A percentile compares a stretch with the other conserved stretches of the same genome.
Conservation (phyloP, 1,284 basidiomycete species). For the Pseudozyma sp. region DNA sequence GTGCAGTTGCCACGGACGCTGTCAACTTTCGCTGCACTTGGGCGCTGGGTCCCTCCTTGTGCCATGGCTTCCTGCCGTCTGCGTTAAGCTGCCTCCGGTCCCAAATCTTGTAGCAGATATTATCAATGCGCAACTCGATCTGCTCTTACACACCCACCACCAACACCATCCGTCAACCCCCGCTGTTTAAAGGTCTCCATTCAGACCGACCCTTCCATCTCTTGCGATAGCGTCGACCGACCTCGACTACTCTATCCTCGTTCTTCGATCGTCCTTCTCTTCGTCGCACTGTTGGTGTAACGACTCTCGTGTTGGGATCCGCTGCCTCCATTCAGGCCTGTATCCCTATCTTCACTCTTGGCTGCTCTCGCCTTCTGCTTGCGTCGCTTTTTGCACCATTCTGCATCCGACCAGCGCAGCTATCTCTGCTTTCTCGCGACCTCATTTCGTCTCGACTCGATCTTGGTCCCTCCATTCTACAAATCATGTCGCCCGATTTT, state of each 20-base stretch:
- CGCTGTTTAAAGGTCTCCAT: not conserved
- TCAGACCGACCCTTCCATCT: not conserved
- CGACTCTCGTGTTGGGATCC: not conserved
- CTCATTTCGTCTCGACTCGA: too few species aligned
- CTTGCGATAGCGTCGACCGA: slow-evolving; percentile 21
- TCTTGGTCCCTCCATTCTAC: not conserved
- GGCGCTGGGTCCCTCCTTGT: too few species aligned
- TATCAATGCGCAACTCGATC: not conserved
- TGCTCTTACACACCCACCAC: not conserved
- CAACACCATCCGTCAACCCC: not conserved
- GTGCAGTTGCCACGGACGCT: too few species aligned
- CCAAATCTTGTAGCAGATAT: not conserved
- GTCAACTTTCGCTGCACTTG: too few species aligned
- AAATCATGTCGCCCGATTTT: slow-evolving; percentile 14
- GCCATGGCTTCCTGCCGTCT: too few species aligned
- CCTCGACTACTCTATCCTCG: slow-evolving; percentile 17
- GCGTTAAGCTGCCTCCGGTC: too few species aligned
- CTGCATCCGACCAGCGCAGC: slow-evolving; percentile 20
- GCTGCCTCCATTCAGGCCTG: slow-evolving; percentile 32
- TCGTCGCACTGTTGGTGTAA: too few species aligned
- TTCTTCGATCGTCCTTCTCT: too few species aligned
- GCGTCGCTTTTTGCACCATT: slow-evolving; percentile 27
- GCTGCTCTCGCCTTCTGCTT: slow-evolving; percentile 11
- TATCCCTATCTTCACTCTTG: not conserved
- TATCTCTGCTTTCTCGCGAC: not conserved